Conservation (phyloP, 2,329 filamentous ascomycete genomes). For the Exophiala spinifera region DNA sequence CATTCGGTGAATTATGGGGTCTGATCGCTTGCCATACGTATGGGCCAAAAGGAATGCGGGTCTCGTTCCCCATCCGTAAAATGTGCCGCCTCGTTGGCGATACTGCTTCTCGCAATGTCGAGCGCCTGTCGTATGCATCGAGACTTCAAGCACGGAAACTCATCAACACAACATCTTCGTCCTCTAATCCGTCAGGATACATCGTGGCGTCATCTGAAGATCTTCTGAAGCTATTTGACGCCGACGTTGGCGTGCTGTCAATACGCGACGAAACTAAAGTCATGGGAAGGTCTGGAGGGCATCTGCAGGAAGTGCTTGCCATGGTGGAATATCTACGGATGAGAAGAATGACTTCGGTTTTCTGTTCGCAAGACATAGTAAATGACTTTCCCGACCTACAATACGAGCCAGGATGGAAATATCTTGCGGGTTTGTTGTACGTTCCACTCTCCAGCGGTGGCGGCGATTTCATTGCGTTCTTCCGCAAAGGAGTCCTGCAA, state of each 20-base stretch:
- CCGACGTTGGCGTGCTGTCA: constrained; percentile 79
- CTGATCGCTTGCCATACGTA: constrained; percentile 84
- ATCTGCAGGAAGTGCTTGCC: constrained; percentile 78
- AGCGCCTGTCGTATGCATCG: constrained; percentile 80
- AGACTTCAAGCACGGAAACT: constrained; percentile 81
- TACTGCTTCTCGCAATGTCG: constrained; percentile 80
- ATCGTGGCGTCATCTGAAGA: constrained; percentile 89
- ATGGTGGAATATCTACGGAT: constrained; percentile 82
- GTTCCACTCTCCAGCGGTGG: constrained; percentile 76
- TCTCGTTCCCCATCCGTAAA: constrained; percentile 85
- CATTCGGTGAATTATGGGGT: constrained; percentile 82
- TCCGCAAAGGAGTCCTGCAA: constrained; percentile 70
- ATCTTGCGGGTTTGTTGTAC: constrained; percentile 74
- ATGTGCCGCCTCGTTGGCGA: constrained; percentile 88
- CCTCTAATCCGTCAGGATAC: constrained; percentile 80
- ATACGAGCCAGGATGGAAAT: constrained; percentile 74
- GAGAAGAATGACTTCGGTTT: constrained; percentile 69
- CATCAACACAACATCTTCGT: constrained; percentile 78
- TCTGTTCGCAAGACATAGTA: constrained; percentile 72
- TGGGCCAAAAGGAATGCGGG: constrained; percentile 74
- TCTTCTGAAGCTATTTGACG: constrained; percentile 76
- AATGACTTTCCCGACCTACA: constrained; percentile 77
- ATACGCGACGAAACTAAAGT: constrained; percentile 89
- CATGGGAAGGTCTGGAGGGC: constrained; percentile 63
- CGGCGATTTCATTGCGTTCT: constrained; percentile 85